Base-by-base conservation (phyloP, 371 early-diverging fungal genomes). In the Mucor plumbeus region DNA sequence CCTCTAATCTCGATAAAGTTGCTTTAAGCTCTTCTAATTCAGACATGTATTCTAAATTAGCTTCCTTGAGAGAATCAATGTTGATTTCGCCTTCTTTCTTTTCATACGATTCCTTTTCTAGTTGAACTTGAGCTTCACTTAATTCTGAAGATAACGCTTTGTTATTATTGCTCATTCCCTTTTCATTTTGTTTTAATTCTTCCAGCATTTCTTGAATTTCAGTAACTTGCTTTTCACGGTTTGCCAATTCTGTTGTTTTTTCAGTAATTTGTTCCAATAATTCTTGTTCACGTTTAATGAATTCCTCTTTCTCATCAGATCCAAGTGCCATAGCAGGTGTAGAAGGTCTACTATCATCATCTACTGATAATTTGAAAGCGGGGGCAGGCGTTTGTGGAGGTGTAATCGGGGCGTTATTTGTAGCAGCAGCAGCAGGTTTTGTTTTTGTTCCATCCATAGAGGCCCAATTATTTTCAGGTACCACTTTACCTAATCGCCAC, bases 361-460 rank as follows among this genome's bases (percentile, higher is more conserved):
- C 59, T 17, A 50, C 56, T 0, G 66, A 56, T 19, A 74, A 73
- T 72, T 81, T 82, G 66, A 84, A 80, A n/a, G 80, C 82, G 9
- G 86, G 84, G 7, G 80, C 79, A 56, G 87, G 83, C 19, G 82
- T 75, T 34, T 64, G 65, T 54, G 71, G 63, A 53, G 77, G 62
- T 43, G 83, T 80, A 26, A 82, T 84, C 53, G 65, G 67, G 0
- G 67, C 60, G 54, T 41, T 54, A 9, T 7, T 33, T 0, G 15
- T 13, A 33, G 35, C 75, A 7, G 83, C 84, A 83, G 97, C 97
- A 71, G 97, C 91, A 70, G 97, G 91, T 56, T 90, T 89, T 41
- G 94, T 86, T 75, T 96, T 97, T 54, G 92, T 92, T 89, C 98
- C 97, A 90, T 96, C 97, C 77, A 97, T 97, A 6, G 88, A 82